These are phyloP conservation scores for Colletotrichum zoysiae DNA, from an alignment of 2,329 filamentous ascomycete genomes.

Conservation along the genomic window DNA sequence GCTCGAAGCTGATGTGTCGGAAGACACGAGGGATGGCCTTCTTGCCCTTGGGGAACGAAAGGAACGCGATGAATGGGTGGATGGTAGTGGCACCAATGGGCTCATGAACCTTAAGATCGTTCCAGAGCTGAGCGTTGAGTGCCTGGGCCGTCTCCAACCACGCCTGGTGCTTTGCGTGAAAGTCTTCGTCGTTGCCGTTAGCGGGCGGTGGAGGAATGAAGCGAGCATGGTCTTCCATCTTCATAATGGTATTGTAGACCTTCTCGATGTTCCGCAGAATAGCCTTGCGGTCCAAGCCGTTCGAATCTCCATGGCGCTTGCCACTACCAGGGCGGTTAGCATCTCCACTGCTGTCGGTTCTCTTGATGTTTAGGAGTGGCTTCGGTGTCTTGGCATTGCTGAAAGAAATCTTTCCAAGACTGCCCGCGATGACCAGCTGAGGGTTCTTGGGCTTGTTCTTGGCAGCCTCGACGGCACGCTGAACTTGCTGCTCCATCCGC, in stretches of 20 bases:
- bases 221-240: constrained; percentile 92
- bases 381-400: constrained; percentile 98
- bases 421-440: constrained; percentile 95
- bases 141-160: constrained; percentile 79
- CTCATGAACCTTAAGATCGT: constrained; percentile 90
- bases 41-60: constrained; percentile 96
- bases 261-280: constrained; percentile 88
- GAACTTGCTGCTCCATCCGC: constrained; percentile 99
- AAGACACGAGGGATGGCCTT: constrained; percentile 96
- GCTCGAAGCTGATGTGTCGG: constrained; percentile 90
- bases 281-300: constrained; percentile 82
- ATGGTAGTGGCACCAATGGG: constrained; percentile 82
- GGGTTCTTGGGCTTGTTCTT: constrained; percentile 99
- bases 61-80: constrained; percentile 95
- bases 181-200: constrained; percentile 74
- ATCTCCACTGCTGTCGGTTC: constrained; percentile 76
- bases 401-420: constrained; percentile 97
- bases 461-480: constrained; percentile 94
- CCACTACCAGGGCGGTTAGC: constrained; percentile 64
- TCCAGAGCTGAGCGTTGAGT: constrained; percentile 88
- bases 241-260: constrained; percentile 90
- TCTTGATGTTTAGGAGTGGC: constrained; percentile 94
- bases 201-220: constrained; percentile 75
- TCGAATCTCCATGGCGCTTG: constrained; percentile 52
- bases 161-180: constrained; percentile 80